These are phyloP conservation scores for Lupinus albus DNA, from an alignment of 306 rosid species.

Conservation along the genomic window DNA sequence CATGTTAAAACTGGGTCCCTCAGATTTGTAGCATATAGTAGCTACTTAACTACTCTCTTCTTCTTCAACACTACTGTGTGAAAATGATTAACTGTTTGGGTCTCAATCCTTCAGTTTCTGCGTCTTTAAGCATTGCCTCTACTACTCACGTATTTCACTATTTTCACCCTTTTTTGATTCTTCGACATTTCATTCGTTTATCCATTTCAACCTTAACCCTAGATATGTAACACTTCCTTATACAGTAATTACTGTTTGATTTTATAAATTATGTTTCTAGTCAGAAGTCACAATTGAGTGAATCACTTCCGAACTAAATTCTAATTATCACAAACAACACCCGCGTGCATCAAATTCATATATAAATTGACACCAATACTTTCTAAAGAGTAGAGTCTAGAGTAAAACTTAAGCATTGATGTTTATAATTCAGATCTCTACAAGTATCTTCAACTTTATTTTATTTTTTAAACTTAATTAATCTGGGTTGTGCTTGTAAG, in stretches of 20 bases:
- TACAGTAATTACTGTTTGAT: neutral
- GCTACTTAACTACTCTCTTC: conserved; percentile 4
- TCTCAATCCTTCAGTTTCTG: conserved; percentile 37
- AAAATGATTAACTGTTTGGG: conserved; percentile 48
- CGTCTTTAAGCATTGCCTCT: conserved; percentile 23
- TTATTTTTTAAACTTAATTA: neutral
- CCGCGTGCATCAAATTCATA: neutral
- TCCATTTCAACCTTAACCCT: conserved; percentile 28
- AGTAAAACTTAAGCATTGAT: conserved; percentile 6
- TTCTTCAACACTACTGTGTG: neutral
- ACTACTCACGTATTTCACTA: conserved; percentile 30
- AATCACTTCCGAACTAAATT: neutral
- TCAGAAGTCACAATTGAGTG: neutral
- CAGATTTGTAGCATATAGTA: neutral
- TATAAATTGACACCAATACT: neutral
- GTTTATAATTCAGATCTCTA: conserved; percentile 21
- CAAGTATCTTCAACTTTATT: too few species aligned
- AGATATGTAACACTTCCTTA: conserved; percentile 11
- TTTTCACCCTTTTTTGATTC: neutral
- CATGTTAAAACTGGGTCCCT: conserved; percentile 40
- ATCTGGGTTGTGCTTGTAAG: neutral
- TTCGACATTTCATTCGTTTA: too few species aligned
- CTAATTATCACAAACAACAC: conserved; percentile 11
- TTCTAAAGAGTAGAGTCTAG: too few species aligned
- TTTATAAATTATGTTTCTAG: neutral